phyloP scores from a whole-genome alignment of 345 rosid species.

The Passiflora organensis region DNA sequence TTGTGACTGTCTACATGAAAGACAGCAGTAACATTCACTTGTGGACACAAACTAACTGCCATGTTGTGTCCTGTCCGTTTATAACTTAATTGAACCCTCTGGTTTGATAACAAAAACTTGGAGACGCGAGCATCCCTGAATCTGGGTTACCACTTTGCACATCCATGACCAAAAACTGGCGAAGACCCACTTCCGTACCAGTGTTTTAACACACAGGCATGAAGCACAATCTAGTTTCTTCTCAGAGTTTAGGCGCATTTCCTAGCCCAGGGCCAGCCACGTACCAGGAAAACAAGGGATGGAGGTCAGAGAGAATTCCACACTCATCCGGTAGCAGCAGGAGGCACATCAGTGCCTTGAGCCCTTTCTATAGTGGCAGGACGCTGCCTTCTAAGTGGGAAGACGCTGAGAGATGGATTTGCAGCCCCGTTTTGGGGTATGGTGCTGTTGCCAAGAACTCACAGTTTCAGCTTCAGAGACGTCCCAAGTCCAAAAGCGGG shows the following conservation, averaged over 20 bases:
- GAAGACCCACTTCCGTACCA: constrained; percentile 11
- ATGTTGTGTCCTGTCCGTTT: too few species aligned
- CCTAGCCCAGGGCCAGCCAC: constrained; percentile 17
- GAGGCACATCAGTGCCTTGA: constrained; percentile 50
- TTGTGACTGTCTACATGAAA: too few species aligned
- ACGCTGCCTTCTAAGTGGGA: constrained; percentile 94
- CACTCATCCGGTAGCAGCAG: constrained; percentile 37
- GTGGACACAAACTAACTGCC: too few species aligned
- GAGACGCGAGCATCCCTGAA: too few species aligned
- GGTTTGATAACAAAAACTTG: too few species aligned
- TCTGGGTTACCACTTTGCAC: too few species aligned
- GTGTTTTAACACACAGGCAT: constrained; percentile 1
- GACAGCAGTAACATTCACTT: too few species aligned
- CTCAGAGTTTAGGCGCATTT: constrained; percentile 17
- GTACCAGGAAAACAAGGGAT: constrained; percentile 50
- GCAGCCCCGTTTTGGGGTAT: constrained; percentile 62
- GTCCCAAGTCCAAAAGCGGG: constrained; percentile 84
- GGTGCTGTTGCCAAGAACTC: constrained; percentile 27
- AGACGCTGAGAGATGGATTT: constrained; percentile 94
- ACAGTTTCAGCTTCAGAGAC: constrained; percentile 38
- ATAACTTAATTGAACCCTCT: too few species aligned
- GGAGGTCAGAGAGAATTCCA: constrained; percentile 84
- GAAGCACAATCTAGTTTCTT: constrained; percentile 21
- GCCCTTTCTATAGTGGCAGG: constrained; percentile 80
- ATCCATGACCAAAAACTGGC: neutral